These are phyloP conservation scores for Phylloporus rhodoxanthus DNA, from an alignment of 768 basidiomycete species.

Conservation along the genomic window DNA sequence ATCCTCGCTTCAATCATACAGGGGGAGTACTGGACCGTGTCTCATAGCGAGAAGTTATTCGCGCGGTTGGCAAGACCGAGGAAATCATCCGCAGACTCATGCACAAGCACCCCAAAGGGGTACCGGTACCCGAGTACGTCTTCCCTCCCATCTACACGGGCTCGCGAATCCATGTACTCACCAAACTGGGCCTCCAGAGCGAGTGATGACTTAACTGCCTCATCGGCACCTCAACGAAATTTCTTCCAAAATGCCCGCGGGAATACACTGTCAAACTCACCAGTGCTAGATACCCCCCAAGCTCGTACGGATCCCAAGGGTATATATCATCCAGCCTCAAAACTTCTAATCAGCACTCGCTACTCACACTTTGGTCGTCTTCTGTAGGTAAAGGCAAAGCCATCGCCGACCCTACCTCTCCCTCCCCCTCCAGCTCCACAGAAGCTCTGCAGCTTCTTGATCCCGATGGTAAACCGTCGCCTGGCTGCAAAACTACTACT, in stretches of 20 bases:
- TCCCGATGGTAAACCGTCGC: conserved; percentile 4
- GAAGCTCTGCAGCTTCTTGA: conserved; percentile 11
- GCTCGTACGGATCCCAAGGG: conserved; percentile 3
- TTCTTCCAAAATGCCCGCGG: neutral
- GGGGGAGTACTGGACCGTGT: neutral
- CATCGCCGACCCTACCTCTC: neutral
- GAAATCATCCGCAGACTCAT: conserved; percentile 24
- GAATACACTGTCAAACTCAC: neutral
- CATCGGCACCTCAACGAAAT: conserved; percentile 1
- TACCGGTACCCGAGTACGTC: conserved; percentile 15
- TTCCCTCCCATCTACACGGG: neutral
- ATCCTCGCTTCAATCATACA: neutral
- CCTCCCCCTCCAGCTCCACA: conserved; percentile 5
- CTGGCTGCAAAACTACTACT: neutral
- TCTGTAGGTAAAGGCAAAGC: conserved; percentile 6
- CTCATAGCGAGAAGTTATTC: conserved; percentile 21
- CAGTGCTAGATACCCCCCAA: neutral
- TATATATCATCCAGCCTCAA: neutral
- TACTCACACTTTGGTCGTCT: neutral
- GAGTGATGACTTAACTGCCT: neutral
- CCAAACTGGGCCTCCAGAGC: conserved; percentile 1
- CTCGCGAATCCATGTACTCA: neutral
- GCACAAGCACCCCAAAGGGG: conserved; percentile 24
- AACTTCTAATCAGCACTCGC: neutral
- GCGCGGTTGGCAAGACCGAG: conserved; percentile 25